Conservation (phyloP, 2,329 filamentous ascomycete species). For the Xylaria multiplex region DNA sequence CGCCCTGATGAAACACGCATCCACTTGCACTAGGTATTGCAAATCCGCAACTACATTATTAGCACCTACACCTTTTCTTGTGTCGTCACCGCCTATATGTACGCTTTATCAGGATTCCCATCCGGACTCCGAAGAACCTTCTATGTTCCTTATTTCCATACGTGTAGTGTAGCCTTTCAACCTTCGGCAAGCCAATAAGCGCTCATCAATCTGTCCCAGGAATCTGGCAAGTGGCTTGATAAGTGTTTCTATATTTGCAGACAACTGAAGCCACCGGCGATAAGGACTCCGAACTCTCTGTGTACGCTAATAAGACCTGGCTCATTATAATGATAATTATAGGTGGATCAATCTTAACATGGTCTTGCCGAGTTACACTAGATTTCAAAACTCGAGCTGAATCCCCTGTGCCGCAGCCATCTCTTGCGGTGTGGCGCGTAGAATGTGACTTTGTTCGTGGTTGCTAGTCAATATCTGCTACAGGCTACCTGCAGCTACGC, state of each 20-base stretch:
- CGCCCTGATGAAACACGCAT: constrained; percentile 17
- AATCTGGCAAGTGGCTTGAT: constrained; percentile 7
- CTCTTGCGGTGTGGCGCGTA: constrained; percentile 9
- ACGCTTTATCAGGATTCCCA: constrained; percentile 4
- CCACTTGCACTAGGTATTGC: too few relatives aligned
- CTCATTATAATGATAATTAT: not conserved
- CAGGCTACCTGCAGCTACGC: constrained; percentile 9
- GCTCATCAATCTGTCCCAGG: not conserved
- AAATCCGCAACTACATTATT: too few relatives aligned
- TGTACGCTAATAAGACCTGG: not conserved
- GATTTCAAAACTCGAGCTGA: not conserved
- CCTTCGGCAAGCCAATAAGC: not conserved
- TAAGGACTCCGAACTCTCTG: constrained; percentile 22
- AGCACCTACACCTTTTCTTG: too few relatives aligned
- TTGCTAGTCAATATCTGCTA: not conserved
- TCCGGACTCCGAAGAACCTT: constrained; percentile 23
- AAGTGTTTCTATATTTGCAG: not conserved
- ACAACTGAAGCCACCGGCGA: not conserved
- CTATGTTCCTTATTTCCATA: not conserved
- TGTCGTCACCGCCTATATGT: not conserved
- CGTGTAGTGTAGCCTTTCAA: not conserved
- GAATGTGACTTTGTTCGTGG: not conserved
- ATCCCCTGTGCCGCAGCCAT: constrained; percentile 1
- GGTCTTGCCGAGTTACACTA: not conserved
- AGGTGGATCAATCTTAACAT: not conserved